Evolutionary conservation across 2,329 filamentous ascomycete genomes (phyloP), one percentile per base, ranked within the genome.

Genomic region (Akanthomyces uredinophilus): DNA sequence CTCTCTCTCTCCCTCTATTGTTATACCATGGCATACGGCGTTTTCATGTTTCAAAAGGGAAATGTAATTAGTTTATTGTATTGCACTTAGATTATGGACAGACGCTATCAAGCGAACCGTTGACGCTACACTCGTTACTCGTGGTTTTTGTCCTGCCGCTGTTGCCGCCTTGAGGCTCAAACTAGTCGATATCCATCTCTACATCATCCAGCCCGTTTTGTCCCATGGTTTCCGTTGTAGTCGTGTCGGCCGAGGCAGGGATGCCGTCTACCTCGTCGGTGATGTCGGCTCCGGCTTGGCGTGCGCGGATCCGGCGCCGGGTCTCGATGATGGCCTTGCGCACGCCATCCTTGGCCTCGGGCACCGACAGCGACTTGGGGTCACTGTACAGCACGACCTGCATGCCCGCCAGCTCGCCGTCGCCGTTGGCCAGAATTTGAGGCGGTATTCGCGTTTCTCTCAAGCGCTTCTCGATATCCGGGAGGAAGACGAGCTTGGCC

Each of bases 341-440:
- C 65, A 96, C 91, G 65, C 84, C 88, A 72, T 94, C 89, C 35
- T 88, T 82, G 66, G 91, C 87, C 71, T 87, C 83, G 0, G 92
- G 87, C 22, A 96, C 83, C 0, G 86, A 88, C 66, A 97, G 74
- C 18, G 91, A 92, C 53, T 82, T 81, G 7, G 93, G 92, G 55
- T 95, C 86, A 65, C 82, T 84, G 75, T 98, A 98, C 43, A 98
- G 83, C 18, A 99, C 89, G 65, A 98, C 73, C 83, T 95, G 79
- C 85, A 84, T 85, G 65, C 81, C 82, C 4, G 81, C 84, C 41
- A 84, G 73, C 68, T 84, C 78, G 64, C 81, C 80, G 4, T 84
- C 79, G 57, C 76, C 71, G 71, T 83, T 79, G 70, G 83, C 79
- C 4, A 92, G 75, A 37, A 96, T 72, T 20, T 87, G 83, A 66